A percentile compares a stretch with the other conserved stretches of the same genome.
Evolutionary conservation across 169 alveolate genomes (phyloP).

Genomic region (Miamiensis avidus): DNA sequence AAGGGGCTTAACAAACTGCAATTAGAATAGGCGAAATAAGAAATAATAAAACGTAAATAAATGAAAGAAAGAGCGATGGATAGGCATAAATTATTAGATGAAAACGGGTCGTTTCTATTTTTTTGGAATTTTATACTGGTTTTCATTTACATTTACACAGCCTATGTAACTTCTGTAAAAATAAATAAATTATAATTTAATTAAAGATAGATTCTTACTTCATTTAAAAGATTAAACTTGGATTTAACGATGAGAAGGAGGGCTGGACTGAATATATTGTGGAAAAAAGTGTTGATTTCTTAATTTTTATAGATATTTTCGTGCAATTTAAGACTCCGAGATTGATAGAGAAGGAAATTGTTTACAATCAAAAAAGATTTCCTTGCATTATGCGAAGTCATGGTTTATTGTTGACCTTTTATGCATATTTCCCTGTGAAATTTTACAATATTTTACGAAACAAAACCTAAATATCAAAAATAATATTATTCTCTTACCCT

Average conservation of each 20-base stretch:
- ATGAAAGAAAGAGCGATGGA: neutral
- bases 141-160: neutral
- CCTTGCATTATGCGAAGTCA: conserved; percentile 59
- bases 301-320: neutral
- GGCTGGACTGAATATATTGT: neutral
- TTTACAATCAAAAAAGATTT: conserved; percentile 37
- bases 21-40: neutral
- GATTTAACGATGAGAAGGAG: neutral
- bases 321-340: neutral
- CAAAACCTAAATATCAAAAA: neutral
- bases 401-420: conserved; percentile 76
- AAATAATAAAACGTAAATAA: no score
- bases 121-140: neutral
- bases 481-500: neutral
- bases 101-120: neutral
- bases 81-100: no score
- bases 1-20: neutral
- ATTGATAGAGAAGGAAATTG: no score
- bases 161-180: neutral
- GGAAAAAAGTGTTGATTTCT: neutral
- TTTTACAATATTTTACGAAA: conserved; percentile 25
- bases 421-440: conserved; percentile 65
- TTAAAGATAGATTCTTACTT: neutral
- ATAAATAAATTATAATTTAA: no score
- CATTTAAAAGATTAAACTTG: neutral